phyloP scores from a whole-genome alignment of 192 early-diverging fungal species.

The Entomortierella beljakovae region DNA sequence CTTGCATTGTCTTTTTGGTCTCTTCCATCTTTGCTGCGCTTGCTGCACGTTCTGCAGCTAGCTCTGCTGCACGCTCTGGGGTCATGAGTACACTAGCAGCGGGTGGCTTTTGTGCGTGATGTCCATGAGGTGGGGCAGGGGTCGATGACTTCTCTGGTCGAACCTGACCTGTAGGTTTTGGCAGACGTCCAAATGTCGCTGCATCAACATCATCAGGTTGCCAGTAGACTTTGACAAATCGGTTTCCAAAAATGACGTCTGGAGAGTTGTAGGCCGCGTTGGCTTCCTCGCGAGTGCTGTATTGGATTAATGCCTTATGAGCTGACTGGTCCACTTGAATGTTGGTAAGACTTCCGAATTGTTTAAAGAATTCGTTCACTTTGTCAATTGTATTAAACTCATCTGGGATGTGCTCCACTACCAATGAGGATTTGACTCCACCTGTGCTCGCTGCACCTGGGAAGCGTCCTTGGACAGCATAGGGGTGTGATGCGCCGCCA shows the following conservation, averaged over 20 bases:
- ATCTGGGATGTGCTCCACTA: slow-evolving; percentile 82
- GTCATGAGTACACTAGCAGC: slow-evolving; percentile 56
- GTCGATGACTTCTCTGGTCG: slow-evolving; percentile 17
- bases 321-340: slow-evolving; percentile 69
- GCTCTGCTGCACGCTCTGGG: slow-evolving; percentile 57
- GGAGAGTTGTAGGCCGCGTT: slow-evolving; percentile 77
- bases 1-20: slow-evolving; percentile 60
- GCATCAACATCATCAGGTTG: slow-evolving; percentile 59
- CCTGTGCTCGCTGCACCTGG: slow-evolving; percentile 47
- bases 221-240: slow-evolving; percentile 92
- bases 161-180: slow-evolving; percentile 47
- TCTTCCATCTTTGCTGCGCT: slow-evolving; percentile 62
- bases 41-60: slow-evolving; percentile 58
- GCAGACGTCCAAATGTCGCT: slow-evolving; percentile 23
- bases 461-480: slow-evolving; percentile 37
- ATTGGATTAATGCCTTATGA: slow-evolving; percentile 75
- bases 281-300: slow-evolving; percentile 70
- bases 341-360: slow-evolving; percentile 82
- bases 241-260: slow-evolving; percentile 84
- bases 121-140: slow-evolving; percentile 4
- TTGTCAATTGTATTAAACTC: slow-evolving; percentile 75
- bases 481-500: slow-evolving; percentile 53
- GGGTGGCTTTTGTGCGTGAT: slow-evolving; percentile 29
- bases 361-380: slow-evolving; percentile 81
- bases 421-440: slow-evolving; percentile 63